Evolutionary conservation across 1,284 basidiomycete species (phyloP).

Genomic region (Ustilago shanxiensis): DNA sequence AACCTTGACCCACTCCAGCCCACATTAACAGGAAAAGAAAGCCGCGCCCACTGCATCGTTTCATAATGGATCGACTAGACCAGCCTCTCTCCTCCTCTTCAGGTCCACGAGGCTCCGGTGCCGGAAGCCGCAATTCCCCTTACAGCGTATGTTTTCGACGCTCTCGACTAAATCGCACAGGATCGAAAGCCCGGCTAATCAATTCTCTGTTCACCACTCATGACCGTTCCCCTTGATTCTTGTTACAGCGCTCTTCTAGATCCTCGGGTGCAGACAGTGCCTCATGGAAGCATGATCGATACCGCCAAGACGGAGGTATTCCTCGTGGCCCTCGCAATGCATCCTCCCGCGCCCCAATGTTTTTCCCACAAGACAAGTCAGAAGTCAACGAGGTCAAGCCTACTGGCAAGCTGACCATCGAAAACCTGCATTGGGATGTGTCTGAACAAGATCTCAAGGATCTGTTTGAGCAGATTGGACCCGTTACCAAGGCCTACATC

Average conservation of each 20-base stretch:
- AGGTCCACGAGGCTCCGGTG: constrained; percentile 21
- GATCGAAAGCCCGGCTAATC: too few relatives aligned
- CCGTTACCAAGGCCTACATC: constrained; percentile 88
- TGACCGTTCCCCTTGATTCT: not conserved
- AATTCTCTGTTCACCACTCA: not conserved
- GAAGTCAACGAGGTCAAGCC: constrained; percentile 45
- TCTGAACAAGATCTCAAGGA: constrained; percentile 78
- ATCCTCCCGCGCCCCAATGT: constrained; percentile 28
- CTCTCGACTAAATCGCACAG: too few relatives aligned
- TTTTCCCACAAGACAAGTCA: constrained; percentile 37
- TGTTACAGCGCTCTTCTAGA: constrained; percentile 21
- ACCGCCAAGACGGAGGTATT: constrained; percentile 5
- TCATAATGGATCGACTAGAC: constrained; percentile 37
- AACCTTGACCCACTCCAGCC: too few relatives aligned
- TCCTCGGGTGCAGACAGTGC: constrained; percentile 20
- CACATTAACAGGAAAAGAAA: too few relatives aligned
- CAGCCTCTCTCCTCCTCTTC: constrained; percentile 27
- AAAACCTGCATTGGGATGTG: constrained; percentile 93
- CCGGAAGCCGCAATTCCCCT: constrained; percentile 37
- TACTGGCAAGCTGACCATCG: constrained; percentile 76
- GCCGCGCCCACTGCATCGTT: not conserved
- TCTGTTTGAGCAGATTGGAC: constrained; percentile 92
- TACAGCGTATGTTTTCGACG: constrained; percentile 32
- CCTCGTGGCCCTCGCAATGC: constrained; percentile 21
- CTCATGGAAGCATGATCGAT: constrained; percentile 50